Evolutionary conservation across 306 rosid genomes (phyloP), one percentile per base, ranked within the genome.

Genomic region (Dryas octopetala): DNA sequence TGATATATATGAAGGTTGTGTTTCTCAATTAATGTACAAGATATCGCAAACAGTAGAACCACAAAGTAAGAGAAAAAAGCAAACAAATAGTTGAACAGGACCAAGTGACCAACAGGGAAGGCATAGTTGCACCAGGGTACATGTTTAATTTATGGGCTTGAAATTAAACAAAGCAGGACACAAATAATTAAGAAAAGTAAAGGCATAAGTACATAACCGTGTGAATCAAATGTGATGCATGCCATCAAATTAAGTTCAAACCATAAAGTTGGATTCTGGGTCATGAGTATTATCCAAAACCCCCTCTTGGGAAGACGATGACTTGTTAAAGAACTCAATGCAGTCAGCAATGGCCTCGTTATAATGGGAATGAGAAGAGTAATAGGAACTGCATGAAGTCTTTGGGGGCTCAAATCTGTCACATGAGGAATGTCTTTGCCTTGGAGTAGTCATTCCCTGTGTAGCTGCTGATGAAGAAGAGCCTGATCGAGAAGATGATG

Each of bases 281-380:
- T 66, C 82, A 23, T 32, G 38, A 32, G 3, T 32, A 32, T 16
- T 1, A 73, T 86, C 85, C 60, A 85, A 67, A 49, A 79, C 48
- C 26, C 66, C 85, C 10, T 89, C 90, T 71, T 88, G 88, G 0
- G 86, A 82, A 3, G 91, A 41, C 6, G 68, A 63, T 0, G 68
- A 92, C 84, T 82, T 88, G 26, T 92, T 92, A 84, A 92, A 85
- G 85, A 92, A 92, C 89, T 92, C 91, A 45, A 92, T 92, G 81
- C 96, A 89, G 41, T 92, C 97, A 0, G 91, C 85, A 43, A 92
- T 88, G 74, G 96, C 96, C 71, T 89, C 93, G n/a, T 86, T 84
- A 53, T 88, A 88, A 73, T 92, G 97, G 5, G 91, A 86, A 64
- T 89, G 88, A 14, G 97, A 88, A 14, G 94, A 89, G 75, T 89